Evolutionary conservation across 2,329 filamentous ascomycete species (phyloP).

Genomic region (Penicillium verrucosum): DNA sequence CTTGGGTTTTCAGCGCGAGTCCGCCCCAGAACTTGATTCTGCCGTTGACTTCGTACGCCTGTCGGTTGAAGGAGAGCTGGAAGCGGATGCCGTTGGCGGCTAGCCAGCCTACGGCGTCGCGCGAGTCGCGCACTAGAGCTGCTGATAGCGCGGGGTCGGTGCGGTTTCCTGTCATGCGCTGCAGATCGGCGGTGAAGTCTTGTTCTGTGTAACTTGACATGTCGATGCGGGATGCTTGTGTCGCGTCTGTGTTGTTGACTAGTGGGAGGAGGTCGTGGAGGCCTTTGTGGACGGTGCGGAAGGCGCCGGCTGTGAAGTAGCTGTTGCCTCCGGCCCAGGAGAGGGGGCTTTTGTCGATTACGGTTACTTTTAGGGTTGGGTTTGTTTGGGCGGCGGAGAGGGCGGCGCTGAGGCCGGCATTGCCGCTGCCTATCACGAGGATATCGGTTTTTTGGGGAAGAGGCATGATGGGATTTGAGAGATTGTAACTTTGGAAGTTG

Average conservation of each 20-base stretch:
- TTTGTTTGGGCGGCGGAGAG: slow-evolving; percentile 52
- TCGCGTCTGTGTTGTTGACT: slow-evolving; percentile 56
- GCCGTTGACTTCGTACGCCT: slow-evolving; percentile 62
- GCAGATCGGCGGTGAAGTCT: slow-evolving; percentile 57
- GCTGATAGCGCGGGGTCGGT: slow-evolving; percentile 51
- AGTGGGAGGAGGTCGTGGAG: slow-evolving; percentile 57
- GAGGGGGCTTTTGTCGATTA: slow-evolving; percentile 60
- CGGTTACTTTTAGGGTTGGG: slow-evolving; percentile 40
- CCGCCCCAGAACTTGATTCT: slow-evolving; percentile 66
- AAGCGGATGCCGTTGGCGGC: slow-evolving; percentile 54
- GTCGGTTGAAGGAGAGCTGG: slow-evolving; percentile 61
- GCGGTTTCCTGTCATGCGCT: slow-evolving; percentile 54
- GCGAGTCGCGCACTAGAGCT: slow-evolving; percentile 53
- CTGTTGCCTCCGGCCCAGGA: slow-evolving; percentile 62
- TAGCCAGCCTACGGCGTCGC: slow-evolving; percentile 55
- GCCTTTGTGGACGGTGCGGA: slow-evolving; percentile 56
- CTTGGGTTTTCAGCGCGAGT: slow-evolving; percentile 56
- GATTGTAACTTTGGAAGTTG: too few species aligned
- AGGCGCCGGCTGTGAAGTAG: slow-evolving; percentile 65
- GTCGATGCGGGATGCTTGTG: slow-evolving; percentile 53
- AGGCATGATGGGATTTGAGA: not conserved
- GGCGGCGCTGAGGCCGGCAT: slow-evolving; percentile 62
- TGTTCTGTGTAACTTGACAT: slow-evolving; percentile 54
- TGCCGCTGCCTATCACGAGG: slow-evolving; percentile 61
- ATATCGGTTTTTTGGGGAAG: slow-evolving; percentile 19